phyloP scores from a whole-genome alignment of 2,329 filamentous ascomycete species.

The Albophoma yamanashiensis region DNA sequence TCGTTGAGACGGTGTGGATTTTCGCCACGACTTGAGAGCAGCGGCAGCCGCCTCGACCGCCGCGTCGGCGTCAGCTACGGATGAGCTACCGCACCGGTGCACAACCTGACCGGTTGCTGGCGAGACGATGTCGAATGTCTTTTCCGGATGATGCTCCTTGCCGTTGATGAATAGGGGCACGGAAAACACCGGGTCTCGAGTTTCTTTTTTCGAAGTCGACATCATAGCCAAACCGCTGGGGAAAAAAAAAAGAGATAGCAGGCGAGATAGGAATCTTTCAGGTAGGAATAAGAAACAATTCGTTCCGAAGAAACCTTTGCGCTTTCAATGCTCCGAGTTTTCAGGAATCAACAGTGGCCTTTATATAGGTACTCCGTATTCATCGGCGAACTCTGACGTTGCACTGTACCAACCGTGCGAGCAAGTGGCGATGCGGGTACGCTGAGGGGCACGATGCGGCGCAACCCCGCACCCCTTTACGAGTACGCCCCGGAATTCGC shows the following conservation, averaged over 20 bases:
- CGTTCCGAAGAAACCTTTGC: not conserved
- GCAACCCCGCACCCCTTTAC: not conserved
- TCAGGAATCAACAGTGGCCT: not conserved
- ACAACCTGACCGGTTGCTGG: not conserved
- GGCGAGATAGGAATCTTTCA: not conserved
- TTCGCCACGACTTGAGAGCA: conserved; percentile 61
- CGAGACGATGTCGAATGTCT: conserved; percentile 15
- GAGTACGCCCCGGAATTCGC: not conserved
- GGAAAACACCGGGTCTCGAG: not conserved
- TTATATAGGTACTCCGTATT: not conserved
- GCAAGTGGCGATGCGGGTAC: no score
- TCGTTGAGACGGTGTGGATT: conserved; percentile 46
- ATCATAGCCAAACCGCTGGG: not conserved
- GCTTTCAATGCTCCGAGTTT: not conserved
- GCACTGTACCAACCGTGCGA: no score
- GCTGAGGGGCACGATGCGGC: not conserved
- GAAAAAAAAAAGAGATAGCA: not conserved
- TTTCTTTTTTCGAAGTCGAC: not conserved
- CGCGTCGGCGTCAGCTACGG: conserved; percentile 41
- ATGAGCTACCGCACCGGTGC: conserved; percentile 32
- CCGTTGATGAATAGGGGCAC: conserved; percentile 34
- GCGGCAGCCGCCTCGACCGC: conserved; percentile 46
- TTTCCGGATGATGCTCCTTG: conserved; percentile 30
- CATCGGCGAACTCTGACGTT: not conserved
- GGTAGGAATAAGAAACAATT: not conserved